A percentile compares a stretch with the other conserved stretches of the same genome.
Conservation (phyloP, 805 yeast genomes). For the Ogataea nonfermentans region DNA sequence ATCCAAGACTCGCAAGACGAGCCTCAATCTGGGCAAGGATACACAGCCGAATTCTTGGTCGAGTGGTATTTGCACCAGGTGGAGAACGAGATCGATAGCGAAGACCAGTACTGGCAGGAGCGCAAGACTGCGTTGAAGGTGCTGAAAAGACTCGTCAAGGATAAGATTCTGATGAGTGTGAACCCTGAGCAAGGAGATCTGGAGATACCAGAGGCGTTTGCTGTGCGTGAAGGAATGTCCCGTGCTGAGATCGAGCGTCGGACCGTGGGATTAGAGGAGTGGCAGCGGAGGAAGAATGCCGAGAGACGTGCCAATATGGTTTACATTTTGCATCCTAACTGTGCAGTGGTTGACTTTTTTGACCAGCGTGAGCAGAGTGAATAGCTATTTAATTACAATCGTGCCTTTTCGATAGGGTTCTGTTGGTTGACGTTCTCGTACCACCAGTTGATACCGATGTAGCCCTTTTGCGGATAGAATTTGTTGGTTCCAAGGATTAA, state of each 20-base stretch:
- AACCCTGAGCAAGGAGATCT: conserved; percentile 39
- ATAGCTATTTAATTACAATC: conserved; percentile 8
- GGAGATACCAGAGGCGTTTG: conserved; percentile 33
- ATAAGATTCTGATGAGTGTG: conserved; percentile 74
- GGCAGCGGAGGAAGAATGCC: conserved; percentile 23
- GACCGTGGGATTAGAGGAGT: conserved; percentile 23
- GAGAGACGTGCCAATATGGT: conserved; percentile 35
- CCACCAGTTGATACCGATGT: conserved; percentile 63
- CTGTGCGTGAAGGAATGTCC: conserved; percentile 22
- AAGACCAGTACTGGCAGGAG: conserved; percentile 68
- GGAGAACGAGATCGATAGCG: conserved; percentile 69
- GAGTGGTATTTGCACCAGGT: conserved; percentile 77
- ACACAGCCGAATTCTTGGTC: conserved; percentile 66
- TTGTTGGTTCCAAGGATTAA: conserved; percentile 49
- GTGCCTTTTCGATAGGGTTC: conserved; percentile 11
- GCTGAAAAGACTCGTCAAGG: conserved; percentile 77
- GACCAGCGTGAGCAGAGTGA: conserved; percentile 34
- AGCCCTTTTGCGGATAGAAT: conserved; percentile 54
- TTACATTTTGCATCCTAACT: conserved; percentile 74
- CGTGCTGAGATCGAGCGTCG: conserved; percentile 26
- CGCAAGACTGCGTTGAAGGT: conserved; percentile 74
- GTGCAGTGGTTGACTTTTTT: conserved; percentile 69
- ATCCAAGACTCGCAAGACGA: conserved; percentile 18
- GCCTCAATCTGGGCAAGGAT: conserved; percentile 49
- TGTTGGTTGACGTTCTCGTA: conserved; percentile 38